Evolutionary conservation across 352 stramenopile genomes (phyloP).

Genomic region (Globisporangium paroecandrum): DNA sequence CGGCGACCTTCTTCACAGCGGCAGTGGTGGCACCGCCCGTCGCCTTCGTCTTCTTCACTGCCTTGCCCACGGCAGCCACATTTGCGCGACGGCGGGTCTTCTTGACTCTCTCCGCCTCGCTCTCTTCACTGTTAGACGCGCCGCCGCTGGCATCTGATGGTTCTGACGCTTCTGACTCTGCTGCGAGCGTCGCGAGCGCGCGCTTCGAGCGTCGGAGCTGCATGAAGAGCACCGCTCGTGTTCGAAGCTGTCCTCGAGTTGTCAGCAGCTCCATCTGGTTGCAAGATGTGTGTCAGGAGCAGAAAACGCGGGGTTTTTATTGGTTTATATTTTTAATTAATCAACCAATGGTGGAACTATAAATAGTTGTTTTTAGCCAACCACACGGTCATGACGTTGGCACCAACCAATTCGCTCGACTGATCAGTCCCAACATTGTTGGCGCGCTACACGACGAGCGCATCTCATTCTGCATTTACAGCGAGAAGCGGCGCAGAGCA

Average conservation of each 20-base stretch:
- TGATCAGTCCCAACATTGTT: background rate
- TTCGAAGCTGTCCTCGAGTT: background rate
- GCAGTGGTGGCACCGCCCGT: background rate
- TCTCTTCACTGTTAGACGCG: background rate
- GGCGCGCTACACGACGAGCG: background rate
- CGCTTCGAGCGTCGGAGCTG: conserved; percentile 16
- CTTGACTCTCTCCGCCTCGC: background rate
- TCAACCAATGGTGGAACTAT: background rate
- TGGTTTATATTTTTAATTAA: background rate
- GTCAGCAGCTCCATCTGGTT: background rate
- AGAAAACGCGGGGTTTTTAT: background rate
- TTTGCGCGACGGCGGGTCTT: background rate
- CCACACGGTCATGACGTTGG: background rate
- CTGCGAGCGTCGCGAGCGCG: background rate
- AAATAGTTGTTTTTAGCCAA: background rate
- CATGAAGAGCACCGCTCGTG: conserved; percentile 3
- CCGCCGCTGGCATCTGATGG: background rate
- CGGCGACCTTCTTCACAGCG: background rate
- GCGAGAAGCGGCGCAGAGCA: background rate
- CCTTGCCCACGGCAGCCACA: background rate
- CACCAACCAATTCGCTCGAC: conserved; percentile 4
- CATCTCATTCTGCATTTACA: conserved; percentile 10
- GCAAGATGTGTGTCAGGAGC: background rate
- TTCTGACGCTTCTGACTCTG: background rate
- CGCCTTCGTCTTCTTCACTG: conserved; percentile 2